Base-by-base conservation (phyloP, 192 early-diverging fungal genomes). In the Hyaloraphidium curvatum region DNA sequence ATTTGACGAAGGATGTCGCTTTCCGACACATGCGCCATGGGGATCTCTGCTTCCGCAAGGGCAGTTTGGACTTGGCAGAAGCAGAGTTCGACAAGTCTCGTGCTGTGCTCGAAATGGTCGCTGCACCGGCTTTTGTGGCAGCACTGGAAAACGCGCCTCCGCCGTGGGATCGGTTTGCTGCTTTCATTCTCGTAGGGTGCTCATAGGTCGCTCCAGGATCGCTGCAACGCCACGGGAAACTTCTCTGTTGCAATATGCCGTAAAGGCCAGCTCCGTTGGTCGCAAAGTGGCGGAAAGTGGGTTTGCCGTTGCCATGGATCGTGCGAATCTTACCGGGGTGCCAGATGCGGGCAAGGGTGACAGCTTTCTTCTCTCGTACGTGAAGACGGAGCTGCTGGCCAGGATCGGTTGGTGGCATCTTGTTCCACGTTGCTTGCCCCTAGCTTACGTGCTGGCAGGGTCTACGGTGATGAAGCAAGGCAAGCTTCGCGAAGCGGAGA, bases 211-310 rank as follows among this genome's bases (percentile, higher is more conserved):
- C 37, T 23, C 22, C 17, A 67, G 60, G 43, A 59, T 64, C n/a
- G 56, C 57, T 11, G 68, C 67, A 52, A 78, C 76, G 5, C 76
- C 77, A 16, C 43, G 76, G 1, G 68, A 70, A 66, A 53, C 19
- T 13, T 69, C 35, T 25, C 25, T 58, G 2, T 55, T 51, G 1
- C 19, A n/a, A 7, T 21, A 5, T 2, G 2, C 31, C 30, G 31
- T 35, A 30, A 28, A 31, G 5, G 54, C 56, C 2, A 26, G 26
- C 27, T 3, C 2, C 41, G 3, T 5, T 25, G 22, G 39, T 30
- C 9, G 17, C 19, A 30, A 23, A 13, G 41, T 28, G 1, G 23
- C 5, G 1, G 7, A 55, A 55, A 5, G 4, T 2, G 13, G 51
- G 2, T 31, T 17, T 31, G n/a, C 50, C 1, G 16, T 31, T 28